These are phyloP conservation scores for Hippophae tibetana DNA, from an alignment of 306 rosid species.

Conservation along the genomic window DNA sequence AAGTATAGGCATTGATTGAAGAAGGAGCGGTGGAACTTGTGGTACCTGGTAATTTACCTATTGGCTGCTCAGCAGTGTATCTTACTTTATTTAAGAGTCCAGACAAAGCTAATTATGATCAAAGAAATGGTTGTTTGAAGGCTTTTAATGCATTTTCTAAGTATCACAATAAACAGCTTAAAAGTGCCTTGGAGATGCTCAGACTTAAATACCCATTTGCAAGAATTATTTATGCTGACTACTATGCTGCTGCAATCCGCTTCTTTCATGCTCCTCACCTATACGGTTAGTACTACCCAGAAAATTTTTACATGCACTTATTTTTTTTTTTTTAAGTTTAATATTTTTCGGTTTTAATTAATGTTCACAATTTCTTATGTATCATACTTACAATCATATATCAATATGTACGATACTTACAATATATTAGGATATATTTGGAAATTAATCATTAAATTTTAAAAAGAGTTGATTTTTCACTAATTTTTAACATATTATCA, in stretches of 20 bases:
- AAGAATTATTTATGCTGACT: conserved; percentile 53
- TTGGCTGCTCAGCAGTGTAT: conserved; percentile 51
- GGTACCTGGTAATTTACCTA: conserved; percentile 66
- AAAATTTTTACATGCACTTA: not conserved
- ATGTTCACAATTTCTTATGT: not conserved
- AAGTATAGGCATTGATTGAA: conserved; percentile 43
- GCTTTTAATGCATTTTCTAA: conserved; percentile 36
- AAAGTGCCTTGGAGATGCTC: conserved; percentile 23
- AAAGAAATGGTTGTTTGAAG: conserved; percentile 50
- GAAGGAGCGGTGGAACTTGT: conserved; percentile 55
- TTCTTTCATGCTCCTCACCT: conserved; percentile 37
- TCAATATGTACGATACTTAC: not conserved
- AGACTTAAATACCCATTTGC: conserved; percentile 35
- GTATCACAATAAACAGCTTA: conserved; percentile 46
- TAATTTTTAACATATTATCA: too few relatives aligned
- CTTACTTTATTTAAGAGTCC: conserved; percentile 33
- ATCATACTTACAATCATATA: too few relatives aligned
- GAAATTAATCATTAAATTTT: too few relatives aligned
- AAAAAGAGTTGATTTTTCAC: too few relatives aligned
- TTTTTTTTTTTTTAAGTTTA: not conserved
- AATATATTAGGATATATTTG: too few relatives aligned
- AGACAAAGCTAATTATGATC: conserved; percentile 32
- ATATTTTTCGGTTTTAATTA: not conserved
- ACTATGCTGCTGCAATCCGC: conserved; percentile 45
- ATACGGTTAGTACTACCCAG: conserved; percentile 25